A percentile compares a stretch with the other conserved stretches of the same genome.
Evolutionary conservation across 2,329 filamentous ascomycete species (phyloP).

Genomic region (Talaromyces sp.): DNA sequence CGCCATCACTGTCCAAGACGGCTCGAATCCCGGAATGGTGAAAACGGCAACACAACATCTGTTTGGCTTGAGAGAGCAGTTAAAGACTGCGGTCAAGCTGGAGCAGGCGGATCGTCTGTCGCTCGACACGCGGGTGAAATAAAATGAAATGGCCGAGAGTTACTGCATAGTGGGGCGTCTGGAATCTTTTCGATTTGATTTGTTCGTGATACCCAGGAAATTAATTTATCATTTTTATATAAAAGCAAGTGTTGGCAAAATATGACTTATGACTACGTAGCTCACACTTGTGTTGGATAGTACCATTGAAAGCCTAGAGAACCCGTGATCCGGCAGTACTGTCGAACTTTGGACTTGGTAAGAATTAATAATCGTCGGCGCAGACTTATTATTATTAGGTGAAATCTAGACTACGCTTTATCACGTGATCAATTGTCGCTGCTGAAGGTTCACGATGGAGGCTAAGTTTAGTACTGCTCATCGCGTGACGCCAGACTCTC

Average conservation of each 20-base stretch:
- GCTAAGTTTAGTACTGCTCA: too few species aligned
- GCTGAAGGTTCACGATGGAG: too few species aligned
- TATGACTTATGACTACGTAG: not conserved
- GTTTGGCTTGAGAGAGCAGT: slow-evolving; percentile 49
- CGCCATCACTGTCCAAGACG: slow-evolving; percentile 53
- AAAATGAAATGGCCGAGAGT: slow-evolving; percentile 13
- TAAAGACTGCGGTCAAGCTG: slow-evolving; percentile 54
- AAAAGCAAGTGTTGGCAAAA: not conserved
- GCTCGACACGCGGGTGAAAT: slow-evolving; percentile 58
- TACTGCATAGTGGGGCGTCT: not conserved
- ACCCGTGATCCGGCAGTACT: not conserved
- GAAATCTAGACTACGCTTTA: too few species aligned
- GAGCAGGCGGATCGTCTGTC: slow-evolving; percentile 55
- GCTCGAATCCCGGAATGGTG: slow-evolving; percentile 50
- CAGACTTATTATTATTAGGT: too few species aligned
- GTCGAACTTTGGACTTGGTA: too few species aligned
- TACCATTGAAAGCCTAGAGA: not conserved
- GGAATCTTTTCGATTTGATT: slow-evolving; percentile 7
- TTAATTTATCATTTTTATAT: not conserved
- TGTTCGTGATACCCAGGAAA: slow-evolving; percentile 13
- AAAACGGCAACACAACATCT: slow-evolving; percentile 53
- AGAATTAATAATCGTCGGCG: too few species aligned
- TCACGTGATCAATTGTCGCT: too few species aligned
- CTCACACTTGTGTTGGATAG: too few species aligned
- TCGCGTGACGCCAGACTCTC: too few species aligned